phyloP scores from a whole-genome alignment of 768 basidiomycete species.

The Collybia mongolica region DNA sequence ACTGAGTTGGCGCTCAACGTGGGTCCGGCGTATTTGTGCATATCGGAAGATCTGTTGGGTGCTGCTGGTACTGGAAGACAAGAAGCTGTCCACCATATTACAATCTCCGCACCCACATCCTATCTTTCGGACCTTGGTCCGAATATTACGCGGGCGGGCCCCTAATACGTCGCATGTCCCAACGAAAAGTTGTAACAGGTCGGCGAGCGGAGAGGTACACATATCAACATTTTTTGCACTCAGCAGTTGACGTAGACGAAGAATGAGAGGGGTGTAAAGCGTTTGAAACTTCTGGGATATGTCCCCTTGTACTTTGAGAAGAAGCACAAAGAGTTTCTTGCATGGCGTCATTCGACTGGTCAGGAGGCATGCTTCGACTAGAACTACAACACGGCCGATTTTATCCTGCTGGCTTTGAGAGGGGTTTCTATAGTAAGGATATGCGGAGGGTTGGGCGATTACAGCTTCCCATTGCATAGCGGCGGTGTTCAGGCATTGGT shows the following conservation, averaged over 20 bases:
- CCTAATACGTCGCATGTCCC: slow-evolving; percentile 23
- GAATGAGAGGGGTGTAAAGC: slow-evolving; percentile 24
- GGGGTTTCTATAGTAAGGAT: background rate
- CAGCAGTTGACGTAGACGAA: slow-evolving; percentile 19
- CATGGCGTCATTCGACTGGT: slow-evolving; percentile 19
- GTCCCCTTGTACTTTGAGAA: slow-evolving; percentile 16
- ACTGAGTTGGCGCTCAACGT: slow-evolving; percentile 20
- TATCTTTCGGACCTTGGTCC: slow-evolving; percentile 22
- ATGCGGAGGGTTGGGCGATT: slow-evolving; percentile 2
- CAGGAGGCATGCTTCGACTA: slow-evolving; percentile 22
- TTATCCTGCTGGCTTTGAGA: slow-evolving; percentile 10
- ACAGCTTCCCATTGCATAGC: slow-evolving; percentile 18
- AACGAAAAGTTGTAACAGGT: slow-evolving; percentile 26
- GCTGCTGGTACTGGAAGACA: slow-evolving; percentile 13
- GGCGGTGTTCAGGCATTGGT: slow-evolving; percentile 14
- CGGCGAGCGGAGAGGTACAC: slow-evolving; percentile 23
- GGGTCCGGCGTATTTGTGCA: slow-evolving; percentile 16
- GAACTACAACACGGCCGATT: slow-evolving; percentile 20
- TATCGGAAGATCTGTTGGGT: slow-evolving; percentile 16
- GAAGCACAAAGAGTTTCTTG: slow-evolving; percentile 17
- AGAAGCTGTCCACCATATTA: slow-evolving; percentile 22
- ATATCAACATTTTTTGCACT: slow-evolving; percentile 13
- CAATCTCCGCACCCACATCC: slow-evolving; percentile 32
- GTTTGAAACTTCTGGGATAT: slow-evolving; percentile 18
- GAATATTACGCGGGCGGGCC: slow-evolving; percentile 11